Evolutionary conservation across 1,139 yeast genomes (phyloP), one percentile per base, ranked within the genome.

Genomic region (Pichia sp.): DNA sequence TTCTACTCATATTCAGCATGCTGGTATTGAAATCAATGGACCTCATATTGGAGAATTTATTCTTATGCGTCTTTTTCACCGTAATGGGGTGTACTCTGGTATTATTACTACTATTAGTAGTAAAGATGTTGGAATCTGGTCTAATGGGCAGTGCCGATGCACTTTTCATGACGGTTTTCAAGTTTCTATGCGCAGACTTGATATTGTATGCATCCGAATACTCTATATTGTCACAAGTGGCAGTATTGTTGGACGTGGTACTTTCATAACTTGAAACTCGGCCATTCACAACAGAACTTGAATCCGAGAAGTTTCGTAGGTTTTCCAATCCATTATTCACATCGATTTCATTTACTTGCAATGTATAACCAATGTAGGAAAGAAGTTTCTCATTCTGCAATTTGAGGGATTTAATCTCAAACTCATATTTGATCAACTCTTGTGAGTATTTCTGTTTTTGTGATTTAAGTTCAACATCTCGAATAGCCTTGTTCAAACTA

Each of bases 201-300:
- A 80, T 80, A 59, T 80, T 73, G 58, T 78, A 75, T 49, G 80
- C 81, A 68, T 80, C 85, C 2, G 82, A 78, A 61, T 80, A 80
- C 60, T 80, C 84, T 46, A 74, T 72, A 41, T 68, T 57, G 8
- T 56, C 50, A 30, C 27, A 9, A 30, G 45, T 47, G 16, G 49
- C 38, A n/a, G 53, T 53, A n/a, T 48, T 43, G 36, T 16, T 46
- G 2, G 48, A 40, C 17, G 43, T 9, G 14, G 24, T 42, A 17
- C 51, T 42, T 31, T 17, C 43, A 12, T 31, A 34, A 46, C 52
- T 50, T 10, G 46, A 9, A 30, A 54, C 29, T 10, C 53, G 52
- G 59, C 71, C 40, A n/a, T 34, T 36, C 17, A 34, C 9, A 30
- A 29, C 16, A 31, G 16, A 36, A 31, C 27, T 45, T 34, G 50